Base-by-base conservation (phyloP, 2,329 filamentous ascomycete genomes). In the Stachybotrys echinatus region DNA sequence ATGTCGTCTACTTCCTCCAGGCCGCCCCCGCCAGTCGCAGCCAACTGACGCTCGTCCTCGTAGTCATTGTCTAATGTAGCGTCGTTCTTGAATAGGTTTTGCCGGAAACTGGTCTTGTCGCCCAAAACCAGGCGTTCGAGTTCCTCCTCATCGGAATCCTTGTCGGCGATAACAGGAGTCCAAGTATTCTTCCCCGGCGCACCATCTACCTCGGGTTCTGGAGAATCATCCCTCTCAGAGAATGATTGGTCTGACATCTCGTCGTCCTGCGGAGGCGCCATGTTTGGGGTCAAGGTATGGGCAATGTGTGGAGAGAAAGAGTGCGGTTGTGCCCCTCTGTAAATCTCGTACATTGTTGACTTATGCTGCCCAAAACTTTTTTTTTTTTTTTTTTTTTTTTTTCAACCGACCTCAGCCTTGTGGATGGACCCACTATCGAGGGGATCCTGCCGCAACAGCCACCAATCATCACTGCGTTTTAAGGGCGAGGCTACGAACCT, bases 121-220 rank as follows among this genome's bases (percentile, higher is more conserved):
- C 94, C 94, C 54, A 99, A 88, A 4, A 99, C 88, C 54, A 96
- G 74, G 56, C 85, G 83, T 72, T 96, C 92, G 23, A 96, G 81
- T 65, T 92, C 89, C 62, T 87, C 83, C 66, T 96, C 92, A 48
- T 88, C 84, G 14, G 83, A 84, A 64, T 95, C 90, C 65, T 92
- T 94, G 47, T 88, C 85, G 49, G 65, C 67, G 48, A 69, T 57
- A 50, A 50, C 58, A 49, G 57, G 54, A 49, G 54, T 58, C 49
- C 57, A 63, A 57, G 60, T 67, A 56, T 49, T 64, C 58, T 56
- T 63, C 55, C 48, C 43, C 50, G 54, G 45, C 23, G 48, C 51
- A 14, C 63, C 62, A 27, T 64, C 62, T 23, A 61, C 63, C 20
- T 61, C 64, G 42, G 53, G 51, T 12, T 64, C 65, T 14, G 63